Evolutionary conservation across 2,329 filamentous ascomycete genomes (phyloP).

Genomic region (Sporothrix pseudoabietina): DNA sequence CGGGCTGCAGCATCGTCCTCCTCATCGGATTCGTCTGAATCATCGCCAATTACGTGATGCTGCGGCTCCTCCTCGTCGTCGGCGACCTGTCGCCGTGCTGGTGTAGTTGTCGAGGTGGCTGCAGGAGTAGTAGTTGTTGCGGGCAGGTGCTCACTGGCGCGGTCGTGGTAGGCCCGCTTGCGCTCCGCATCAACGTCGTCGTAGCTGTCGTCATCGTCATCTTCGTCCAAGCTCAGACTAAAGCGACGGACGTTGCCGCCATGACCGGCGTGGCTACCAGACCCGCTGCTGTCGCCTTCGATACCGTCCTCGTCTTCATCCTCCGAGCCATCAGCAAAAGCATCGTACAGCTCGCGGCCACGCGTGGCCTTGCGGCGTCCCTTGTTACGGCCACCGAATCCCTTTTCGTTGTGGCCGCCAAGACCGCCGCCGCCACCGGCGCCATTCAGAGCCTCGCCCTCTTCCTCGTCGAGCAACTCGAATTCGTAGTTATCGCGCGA

Average conservation of each 20-base stretch:
- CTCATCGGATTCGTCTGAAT: conserved; percentile 44
- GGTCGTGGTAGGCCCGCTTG: conserved; percentile 38
- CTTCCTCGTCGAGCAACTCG: conserved; percentile 84
- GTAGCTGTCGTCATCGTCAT: conserved; percentile 58
- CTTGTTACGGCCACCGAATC: conserved; percentile 43
- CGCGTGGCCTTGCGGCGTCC: conserved; percentile 53
- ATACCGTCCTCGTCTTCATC: conserved; percentile 67
- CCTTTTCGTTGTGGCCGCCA: conserved; percentile 44
- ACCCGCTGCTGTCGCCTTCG: conserved; percentile 39
- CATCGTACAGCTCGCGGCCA: conserved; percentile 93
- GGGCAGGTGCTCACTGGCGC: conserved; percentile 34
- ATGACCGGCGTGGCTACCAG: neutral
- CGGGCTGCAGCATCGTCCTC: conserved; percentile 29
- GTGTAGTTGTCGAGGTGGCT: conserved; percentile 37
- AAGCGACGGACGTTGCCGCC: conserved; percentile 24
- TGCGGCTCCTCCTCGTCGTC: conserved; percentile 44
- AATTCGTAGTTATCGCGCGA: conserved; percentile 88
- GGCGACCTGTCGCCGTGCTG: conserved; percentile 38
- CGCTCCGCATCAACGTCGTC: conserved; percentile 40
- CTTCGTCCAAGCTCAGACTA: conserved; percentile 56
- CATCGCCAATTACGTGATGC: conserved; percentile 56
- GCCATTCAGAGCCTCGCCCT: conserved; percentile 59
- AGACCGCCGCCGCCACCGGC: conserved; percentile 34
- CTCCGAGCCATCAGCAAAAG: conserved; percentile 83
- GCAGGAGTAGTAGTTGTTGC: conserved; percentile 31